These are phyloP conservation scores for Citrullus mucosospermus DNA, from an alignment of 306 rosid genomes.

Conservation along the genomic window DNA sequence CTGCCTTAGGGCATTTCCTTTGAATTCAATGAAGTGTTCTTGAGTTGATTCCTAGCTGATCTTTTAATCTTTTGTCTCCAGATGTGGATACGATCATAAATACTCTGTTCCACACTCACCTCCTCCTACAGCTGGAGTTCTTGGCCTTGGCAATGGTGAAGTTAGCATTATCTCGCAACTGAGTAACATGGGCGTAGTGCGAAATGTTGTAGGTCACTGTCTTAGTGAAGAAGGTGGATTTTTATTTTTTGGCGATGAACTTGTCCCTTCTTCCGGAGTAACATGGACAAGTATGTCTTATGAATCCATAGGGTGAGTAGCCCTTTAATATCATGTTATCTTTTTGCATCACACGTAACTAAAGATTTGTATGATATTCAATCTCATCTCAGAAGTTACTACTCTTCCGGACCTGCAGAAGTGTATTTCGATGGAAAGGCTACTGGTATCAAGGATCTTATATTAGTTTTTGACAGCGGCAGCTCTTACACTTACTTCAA, in stretches of 20 bases:
- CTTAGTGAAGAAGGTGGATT: conserved; percentile 47
- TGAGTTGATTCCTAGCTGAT: not conserved
- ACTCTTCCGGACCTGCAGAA: conserved; percentile 59
- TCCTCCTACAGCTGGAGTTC: conserved; percentile 51
- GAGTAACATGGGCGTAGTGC: conserved; percentile 21
- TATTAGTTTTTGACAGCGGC: conserved; percentile 69
- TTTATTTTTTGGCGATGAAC: conserved; percentile 55
- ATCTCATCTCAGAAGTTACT: conserved; percentile 39
- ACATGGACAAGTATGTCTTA: conserved; percentile 43
- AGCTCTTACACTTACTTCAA: conserved; percentile 73
- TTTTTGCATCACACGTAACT: not conserved
- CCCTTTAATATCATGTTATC: not conserved
- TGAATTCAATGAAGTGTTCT: too few species aligned
- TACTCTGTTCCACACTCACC: conserved; percentile 14
- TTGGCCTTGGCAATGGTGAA: conserved; percentile 70
- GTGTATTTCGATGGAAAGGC: conserved; percentile 38
- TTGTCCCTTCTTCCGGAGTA: conserved; percentile 42
- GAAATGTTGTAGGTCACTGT: conserved; percentile 68
- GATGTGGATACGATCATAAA: conserved; percentile 66
- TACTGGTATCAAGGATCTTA: conserved; percentile 33
- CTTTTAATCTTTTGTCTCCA: conserved; percentile 10
- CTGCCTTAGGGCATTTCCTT: too few species aligned
- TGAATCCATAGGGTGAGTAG: conserved; percentile 34
- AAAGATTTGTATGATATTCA: not conserved
- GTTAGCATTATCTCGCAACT: conserved; percentile 58